phyloP scores from a whole-genome alignment of 768 basidiomycete species.

The Rhodocollybia butyracea region DNA sequence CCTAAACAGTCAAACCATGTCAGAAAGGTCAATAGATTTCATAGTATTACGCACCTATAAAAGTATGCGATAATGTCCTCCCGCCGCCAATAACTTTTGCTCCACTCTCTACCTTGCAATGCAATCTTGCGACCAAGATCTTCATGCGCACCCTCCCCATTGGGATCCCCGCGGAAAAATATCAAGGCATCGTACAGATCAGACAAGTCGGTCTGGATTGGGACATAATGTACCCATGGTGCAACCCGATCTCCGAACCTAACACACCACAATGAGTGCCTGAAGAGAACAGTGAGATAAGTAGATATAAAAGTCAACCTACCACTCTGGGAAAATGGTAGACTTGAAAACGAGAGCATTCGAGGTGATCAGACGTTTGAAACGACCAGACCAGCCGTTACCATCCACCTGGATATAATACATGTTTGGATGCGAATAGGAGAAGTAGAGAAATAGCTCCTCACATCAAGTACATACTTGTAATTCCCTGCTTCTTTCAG shows the following conservation, averaged over 20 bases:
- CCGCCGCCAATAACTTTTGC: conserved; percentile 50
- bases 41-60: conserved; percentile 43
- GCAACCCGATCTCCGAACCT: conserved; percentile 52
- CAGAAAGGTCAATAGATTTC: background rate
- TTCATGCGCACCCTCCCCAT: conserved; percentile 54
- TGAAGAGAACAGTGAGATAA: background rate
- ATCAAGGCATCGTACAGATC: conserved; percentile 68
- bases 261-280: background rate
- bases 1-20: conserved; percentile 23
- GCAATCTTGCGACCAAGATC: conserved; percentile 57
- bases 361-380: conserved; percentile 56
- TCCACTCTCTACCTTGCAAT: conserved; percentile 53
- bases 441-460: conserved; percentile 17
- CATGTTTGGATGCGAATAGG: background rate
- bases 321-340: conserved; percentile 68
- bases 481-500: conserved; percentile 42
- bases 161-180: conserved; percentile 66
- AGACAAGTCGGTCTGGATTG: conserved; percentile 56
- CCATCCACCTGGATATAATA: conserved; percentile 41
- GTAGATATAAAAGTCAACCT: conserved; percentile 13
- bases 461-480: conserved; percentile 58
- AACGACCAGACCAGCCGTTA: conserved; percentile 62
- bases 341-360: conserved; percentile 62
- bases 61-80: conserved; percentile 60
- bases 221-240: conserved; percentile 75